Conservation (phyloP, 2,329 filamentous ascomycete genomes). For the Ceratocystiopsis sp. region DNA sequence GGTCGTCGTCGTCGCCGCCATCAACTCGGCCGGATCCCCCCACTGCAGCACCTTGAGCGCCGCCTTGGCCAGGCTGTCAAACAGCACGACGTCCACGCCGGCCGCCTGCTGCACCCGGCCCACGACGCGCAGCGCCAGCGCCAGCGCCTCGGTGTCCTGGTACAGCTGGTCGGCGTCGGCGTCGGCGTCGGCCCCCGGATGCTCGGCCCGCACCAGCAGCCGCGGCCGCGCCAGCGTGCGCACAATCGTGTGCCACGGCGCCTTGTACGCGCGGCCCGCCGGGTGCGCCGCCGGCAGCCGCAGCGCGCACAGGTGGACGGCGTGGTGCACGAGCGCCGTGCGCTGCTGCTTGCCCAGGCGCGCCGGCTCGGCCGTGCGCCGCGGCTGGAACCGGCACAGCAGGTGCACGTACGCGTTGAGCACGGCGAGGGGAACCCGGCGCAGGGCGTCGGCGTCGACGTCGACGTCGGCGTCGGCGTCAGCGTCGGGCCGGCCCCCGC, state of each 20-base stretch:
- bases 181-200: no score
- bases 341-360: conserved; percentile 9
- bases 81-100: conserved; percentile 19
- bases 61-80: conserved; percentile 18
- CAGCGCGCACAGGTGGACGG: conserved; percentile 16
- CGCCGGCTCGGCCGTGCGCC: conserved; percentile 8
- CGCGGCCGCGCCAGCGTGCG: conserved; percentile 19
- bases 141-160: conserved; percentile 16
- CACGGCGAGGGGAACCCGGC: conserved; percentile 17
- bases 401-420: conserved; percentile 34
- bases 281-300: conserved; percentile 13
- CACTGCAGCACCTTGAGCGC: conserved; percentile 6
- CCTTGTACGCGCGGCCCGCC: conserved; percentile 17
- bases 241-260: conserved; percentile 26
- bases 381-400: conserved; percentile 26
- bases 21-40: not conserved
- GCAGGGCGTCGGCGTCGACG: not conserved
- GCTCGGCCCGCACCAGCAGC: conserved; percentile 14
- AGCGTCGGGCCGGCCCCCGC: not conserved
- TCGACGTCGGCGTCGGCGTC: not conserved
- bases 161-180: conserved; percentile 2
- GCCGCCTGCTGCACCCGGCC: conserved; percentile 13
- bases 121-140: conserved; percentile 17
- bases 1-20: not conserved
- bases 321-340: conserved; percentile 15